Base-by-base conservation (phyloP, 2,329 filamentous ascomycete species). In the Neopestalotiopsis rosae region DNA sequence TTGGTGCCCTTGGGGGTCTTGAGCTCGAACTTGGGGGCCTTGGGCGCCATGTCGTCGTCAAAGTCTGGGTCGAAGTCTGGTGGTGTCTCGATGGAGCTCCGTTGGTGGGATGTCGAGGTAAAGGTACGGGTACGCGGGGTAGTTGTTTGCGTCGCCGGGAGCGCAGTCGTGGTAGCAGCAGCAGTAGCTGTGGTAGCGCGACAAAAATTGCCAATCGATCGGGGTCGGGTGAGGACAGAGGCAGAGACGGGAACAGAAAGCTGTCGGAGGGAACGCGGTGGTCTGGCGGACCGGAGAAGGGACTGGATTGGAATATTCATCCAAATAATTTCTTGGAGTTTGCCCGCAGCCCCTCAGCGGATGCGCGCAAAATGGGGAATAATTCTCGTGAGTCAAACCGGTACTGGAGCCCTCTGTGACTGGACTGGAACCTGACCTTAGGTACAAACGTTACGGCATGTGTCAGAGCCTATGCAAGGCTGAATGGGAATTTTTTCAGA, bases 1-100 rank as follows among this genome's bases (percentile, higher is more conserved):
- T 94, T 93, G 73, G 94, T 97, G 74, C 94, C 94, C 87, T 97
- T 97, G 71, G 94, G 93, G 77, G 92, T 93, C 86, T 97, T 97
- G 79, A 97, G 87, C 81, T 90, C 89, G 81, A 92, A 91, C 72
- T 86, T 86, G 69, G 79, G 79, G 61, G 72, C 75, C 73, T 85
- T 85, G 49, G 81, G 78, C 66, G 81, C 76, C 80, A 81, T 82
- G 67, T 66, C 61, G 69, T 68, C 63, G 70, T 70, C 24, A 28
- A 28, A 34, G 13, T 70, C 66, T 20, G 61, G 40, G 34, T 52
- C 28, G 28, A 58, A 66, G n/a, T 64, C 32, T 17, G 67, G 61
- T 61, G 61, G 65, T 56, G 24, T 61, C 45, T 61, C 24, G 67
- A 52, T 12, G n/a, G 40, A 30, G 62, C 40, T 38, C 34, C 24